Conservation (phyloP, 176 grass and related monocot species). For the Luzula sylvatica region DNA sequence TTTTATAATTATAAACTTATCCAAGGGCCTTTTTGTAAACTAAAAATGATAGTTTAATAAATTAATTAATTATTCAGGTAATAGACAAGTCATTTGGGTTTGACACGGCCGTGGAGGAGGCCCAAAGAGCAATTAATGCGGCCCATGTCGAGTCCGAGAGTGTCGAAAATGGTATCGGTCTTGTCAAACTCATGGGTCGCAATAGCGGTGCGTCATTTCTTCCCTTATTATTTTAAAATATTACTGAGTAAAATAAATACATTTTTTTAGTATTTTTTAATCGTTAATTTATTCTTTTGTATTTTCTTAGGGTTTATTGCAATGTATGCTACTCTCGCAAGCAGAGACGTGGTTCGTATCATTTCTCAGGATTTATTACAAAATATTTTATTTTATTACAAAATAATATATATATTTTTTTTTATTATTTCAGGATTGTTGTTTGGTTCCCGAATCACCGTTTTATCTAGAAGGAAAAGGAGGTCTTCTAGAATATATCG, state of each 20-base stretch:
- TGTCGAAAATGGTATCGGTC: conserved; percentile 89
- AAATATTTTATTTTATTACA: background rate
- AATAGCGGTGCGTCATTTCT: conserved; percentile 50
- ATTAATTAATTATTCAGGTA: conserved; percentile 37
- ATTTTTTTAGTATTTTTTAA: background rate
- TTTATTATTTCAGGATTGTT: conserved; percentile 60
- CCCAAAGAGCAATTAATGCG: conserved; percentile 84
- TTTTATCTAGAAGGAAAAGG: conserved; percentile 91
- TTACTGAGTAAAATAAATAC: background rate
- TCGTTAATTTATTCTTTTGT: conserved; percentile 4
- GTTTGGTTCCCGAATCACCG: conserved; percentile 87
- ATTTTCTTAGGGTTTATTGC: conserved; percentile 72
- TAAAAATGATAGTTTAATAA: background rate
- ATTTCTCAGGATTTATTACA: background rate
- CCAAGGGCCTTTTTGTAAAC: background rate
- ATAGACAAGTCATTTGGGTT: conserved; percentile 99
- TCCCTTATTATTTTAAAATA: background rate
- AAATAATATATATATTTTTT: conserved; percentile 9
- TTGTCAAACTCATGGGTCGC: conserved; percentile 96
- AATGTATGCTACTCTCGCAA: conserved; percentile 93
- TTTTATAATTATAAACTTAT: conserved; percentile 13
- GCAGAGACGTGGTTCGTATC: conserved; percentile 80
- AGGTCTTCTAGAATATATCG: conserved; percentile 67
- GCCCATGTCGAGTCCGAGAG: conserved; percentile 90
- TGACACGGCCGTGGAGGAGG: conserved; percentile 94